Percentiles rank a stretch among this genome's conserved stretches.
These are phyloP conservation scores for Solanum pinnatisectum DNA, from an alignment of 257 asterid species.

Conservation along the genomic window DNA sequence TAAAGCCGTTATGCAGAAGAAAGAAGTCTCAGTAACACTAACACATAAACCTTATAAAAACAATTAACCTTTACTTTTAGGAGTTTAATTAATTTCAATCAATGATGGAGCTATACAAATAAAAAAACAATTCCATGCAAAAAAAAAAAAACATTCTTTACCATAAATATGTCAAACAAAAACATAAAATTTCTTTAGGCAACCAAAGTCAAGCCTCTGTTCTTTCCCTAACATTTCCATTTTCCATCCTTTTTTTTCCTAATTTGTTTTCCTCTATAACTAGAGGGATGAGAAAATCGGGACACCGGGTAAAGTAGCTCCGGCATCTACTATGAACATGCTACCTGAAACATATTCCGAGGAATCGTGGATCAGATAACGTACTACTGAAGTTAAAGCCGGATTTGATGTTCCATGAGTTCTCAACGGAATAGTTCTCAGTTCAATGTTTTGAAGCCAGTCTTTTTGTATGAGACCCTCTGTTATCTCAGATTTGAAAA, in stretches of 20 bases:
- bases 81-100: background rate
- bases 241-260: background rate
- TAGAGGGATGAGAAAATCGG: slow-evolving; percentile 69
- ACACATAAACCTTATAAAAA: background rate
- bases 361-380: slow-evolving; percentile 57
- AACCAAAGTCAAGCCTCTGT: background rate
- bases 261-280: background rate
- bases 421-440: slow-evolving; percentile 41
- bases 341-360: slow-evolving; percentile 57
- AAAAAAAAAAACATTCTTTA: background rate
- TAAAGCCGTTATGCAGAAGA: background rate
- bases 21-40: background rate
- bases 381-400: slow-evolving; percentile 48
- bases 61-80: background rate
- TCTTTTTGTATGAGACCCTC: slow-evolving; percentile 44
- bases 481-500: slow-evolving; percentile 68
- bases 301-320: slow-evolving; percentile 45
- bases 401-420: slow-evolving; percentile 47
- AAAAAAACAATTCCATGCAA: background rate
- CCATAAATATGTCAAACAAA: background rate
- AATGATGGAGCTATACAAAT: background rate
- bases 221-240: background rate
- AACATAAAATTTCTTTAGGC: background rate
- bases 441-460: slow-evolving; percentile 44
- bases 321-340: slow-evolving; percentile 47